Base-by-base conservation (phyloP, 129 eudicot genomes). In the Calendula officinalis region DNA sequence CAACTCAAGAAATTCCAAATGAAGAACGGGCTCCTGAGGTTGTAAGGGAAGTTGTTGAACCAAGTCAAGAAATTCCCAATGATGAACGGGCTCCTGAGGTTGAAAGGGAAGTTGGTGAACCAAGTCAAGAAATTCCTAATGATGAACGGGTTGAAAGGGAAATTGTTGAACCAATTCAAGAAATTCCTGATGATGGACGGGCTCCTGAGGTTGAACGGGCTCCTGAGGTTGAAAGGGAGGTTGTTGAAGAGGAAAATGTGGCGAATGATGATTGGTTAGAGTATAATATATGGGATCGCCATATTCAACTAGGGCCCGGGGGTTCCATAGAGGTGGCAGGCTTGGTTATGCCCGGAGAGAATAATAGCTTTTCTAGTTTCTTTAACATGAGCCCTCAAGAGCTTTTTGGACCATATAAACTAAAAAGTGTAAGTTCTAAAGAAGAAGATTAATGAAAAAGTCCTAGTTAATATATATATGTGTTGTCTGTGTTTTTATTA, bases 211-310 rank as follows among this genome's bases (percentile, higher is more conserved):
- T 22, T 22, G 30, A 22, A 22, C 30, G 30, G 30, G 30, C 30
- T 0, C 92, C 92, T 60, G 95, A 94, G 10, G 68, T 87, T 27
- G 85, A 78, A 73, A 46, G 55, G 33, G 79, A 61, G 50, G 52
- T 58, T 34, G 77, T 60, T 70, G 70, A 76, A 72, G 74, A 32
- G 72, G 69, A 70, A 35, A 66, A 62, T 46, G 49, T 40, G 50
- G 64, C 50, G 43, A 8, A 7, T 9, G 90, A 76, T 56, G 83
- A 78, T 7, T 58, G 56, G 11, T 83, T 71, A 35, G 68, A 57
- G 33, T 92, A 88, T 77, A 91, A 85, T 59, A 86, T 92, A 3
- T 92, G 91, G 96, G 99, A 85, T 60, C 79, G 75, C 52, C 99
- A 88, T 80, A 84, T 92, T 77, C 85, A 74, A 53, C 59, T 57